Conservation (phyloP, 495 filamentous ascomycete species). For the Immersiella caudata region DNA sequence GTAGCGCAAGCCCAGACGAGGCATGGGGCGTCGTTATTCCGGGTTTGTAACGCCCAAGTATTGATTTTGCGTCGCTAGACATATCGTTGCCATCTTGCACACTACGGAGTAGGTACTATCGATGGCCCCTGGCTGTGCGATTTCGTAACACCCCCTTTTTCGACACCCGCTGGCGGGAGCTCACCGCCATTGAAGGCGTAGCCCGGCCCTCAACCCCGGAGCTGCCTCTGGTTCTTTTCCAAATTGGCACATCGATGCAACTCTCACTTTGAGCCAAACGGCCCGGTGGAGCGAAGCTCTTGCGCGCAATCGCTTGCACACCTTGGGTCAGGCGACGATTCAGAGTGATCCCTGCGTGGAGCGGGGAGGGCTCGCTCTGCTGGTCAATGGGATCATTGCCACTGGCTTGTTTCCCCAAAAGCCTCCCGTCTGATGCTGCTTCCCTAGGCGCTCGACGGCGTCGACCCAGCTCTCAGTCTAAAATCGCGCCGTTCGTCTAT, state of each 20-base stretch:
- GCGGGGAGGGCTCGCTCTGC: not conserved
- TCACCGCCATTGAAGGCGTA: not conserved
- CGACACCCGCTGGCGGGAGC: too few relatives aligned
- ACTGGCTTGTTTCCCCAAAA: conserved; percentile 15
- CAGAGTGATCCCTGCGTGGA: not conserved
- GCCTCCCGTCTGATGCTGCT: conserved; percentile 10
- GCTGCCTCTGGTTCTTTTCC: not conserved
- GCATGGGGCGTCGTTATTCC: not conserved
- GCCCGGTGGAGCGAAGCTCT: not conserved
- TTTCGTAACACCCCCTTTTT: too few relatives aligned
- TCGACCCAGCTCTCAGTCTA: conserved; percentile 25
- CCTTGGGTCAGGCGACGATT: not conserved
- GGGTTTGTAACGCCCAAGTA: not conserved
- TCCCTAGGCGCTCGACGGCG: conserved; percentile 22
- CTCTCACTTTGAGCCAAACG: not conserved
- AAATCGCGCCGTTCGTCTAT: conserved; percentile 23
- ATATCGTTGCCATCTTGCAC: too few relatives aligned
- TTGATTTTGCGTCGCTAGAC: too few relatives aligned
- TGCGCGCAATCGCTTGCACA: not conserved
- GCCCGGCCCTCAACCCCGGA: not conserved
- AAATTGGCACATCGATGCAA: not conserved
- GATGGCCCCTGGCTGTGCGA: too few relatives aligned
- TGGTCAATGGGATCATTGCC: conserved; percentile 12
- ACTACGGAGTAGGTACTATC: too few relatives aligned
- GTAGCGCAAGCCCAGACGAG: not conserved